Base-by-base conservation (phyloP, 2,329 filamentous ascomycete species). In the Proliferodiscus dingleyae region DNA sequence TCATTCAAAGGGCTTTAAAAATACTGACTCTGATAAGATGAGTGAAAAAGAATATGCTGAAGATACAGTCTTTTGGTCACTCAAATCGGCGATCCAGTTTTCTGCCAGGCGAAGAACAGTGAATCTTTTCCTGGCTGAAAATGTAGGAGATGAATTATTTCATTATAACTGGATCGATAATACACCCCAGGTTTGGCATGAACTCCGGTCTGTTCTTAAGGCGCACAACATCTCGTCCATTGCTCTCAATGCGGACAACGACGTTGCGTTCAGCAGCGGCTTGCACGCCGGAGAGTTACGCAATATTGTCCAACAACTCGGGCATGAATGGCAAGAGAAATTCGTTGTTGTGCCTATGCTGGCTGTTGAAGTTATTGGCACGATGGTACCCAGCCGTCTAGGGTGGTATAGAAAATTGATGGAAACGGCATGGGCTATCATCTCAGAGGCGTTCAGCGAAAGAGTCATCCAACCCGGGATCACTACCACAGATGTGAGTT, bases 381-480 rank as follows among this genome's bases (percentile, higher is more conserved):
- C 68, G 5, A 71, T 71, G 68, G 64, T 70, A 0, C 52, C 57
- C 3, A 58, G 58, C 5, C 63, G 68, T 26, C 54, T 73, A 33
- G 55, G 51, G 0, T 72, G 68, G 70, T 75, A 74, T 52, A 55
- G 55, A 13, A 63, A 63, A 40, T 59, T 75, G 58, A 68, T 70
- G 66, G 70, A 73, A 58, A 75, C 72, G n/a, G 67, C 71, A 0
- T 75, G 72, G 72, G 70, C 70, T 1, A 69, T 73, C 48, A 73
- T 74, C 43, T 59, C 63, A 23, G 68, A 71, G 50, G 71, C 61
- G 0, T 73, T 74, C 46, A 73, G 70, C 49, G 66, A 64, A 54
- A 55, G 52, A 41, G 64, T 70, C 4, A 67, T 75, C 40, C 53
- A 52, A 15, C 71, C 73, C 1, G 71, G 69, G 0, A 48, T 52